Evolutionary conservation across 345 rosid genomes (phyloP).

Genomic region (Barbarea vulgaris): DNA sequence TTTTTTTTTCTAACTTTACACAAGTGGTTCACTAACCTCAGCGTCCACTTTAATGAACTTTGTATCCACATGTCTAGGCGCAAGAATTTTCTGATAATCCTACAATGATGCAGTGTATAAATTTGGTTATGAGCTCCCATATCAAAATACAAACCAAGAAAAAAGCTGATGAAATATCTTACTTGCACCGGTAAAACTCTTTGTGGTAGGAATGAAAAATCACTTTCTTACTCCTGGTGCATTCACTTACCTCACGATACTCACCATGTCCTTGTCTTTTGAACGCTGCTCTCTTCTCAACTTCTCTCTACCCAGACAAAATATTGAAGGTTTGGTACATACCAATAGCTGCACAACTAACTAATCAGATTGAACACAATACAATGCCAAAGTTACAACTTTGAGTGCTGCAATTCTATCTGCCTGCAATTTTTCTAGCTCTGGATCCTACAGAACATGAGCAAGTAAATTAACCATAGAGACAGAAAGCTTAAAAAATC

Average conservation of each 20-base stretch:
- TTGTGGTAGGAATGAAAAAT: conserved; percentile 84
- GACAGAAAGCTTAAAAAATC: neutral
- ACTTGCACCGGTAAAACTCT: conserved; percentile 95
- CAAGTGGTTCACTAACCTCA: conserved; percentile 57
- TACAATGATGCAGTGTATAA: conserved; percentile 33
- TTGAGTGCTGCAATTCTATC: conserved; percentile 91
- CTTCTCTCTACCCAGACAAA: conserved; percentile 71
- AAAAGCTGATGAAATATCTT: conserved; percentile 28
- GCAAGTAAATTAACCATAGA: conserved; percentile 17
- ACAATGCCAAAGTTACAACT: conserved; percentile 48
- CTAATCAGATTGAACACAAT: neutral
- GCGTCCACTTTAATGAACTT: conserved; percentile 93
- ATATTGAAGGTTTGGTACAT: conserved; percentile 33
- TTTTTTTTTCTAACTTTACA: neutral
- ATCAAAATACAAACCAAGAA: neutral
- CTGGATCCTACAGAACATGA: conserved; percentile 73
- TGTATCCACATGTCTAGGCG: conserved; percentile 69
- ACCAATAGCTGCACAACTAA: conserved; percentile 26
- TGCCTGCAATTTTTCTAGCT: conserved; percentile 86
- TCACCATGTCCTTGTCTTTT: conserved; percentile 93
- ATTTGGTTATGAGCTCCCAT: neutral
- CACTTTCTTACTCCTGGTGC: conserved; percentile 81
- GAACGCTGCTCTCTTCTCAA: conserved; percentile 78
- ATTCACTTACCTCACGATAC: conserved; percentile 81
- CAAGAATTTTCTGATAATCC: conserved; percentile 87